phyloP scores from a whole-genome alignment of 345 rosid genomes.

The Syzygium jambos region DNA sequence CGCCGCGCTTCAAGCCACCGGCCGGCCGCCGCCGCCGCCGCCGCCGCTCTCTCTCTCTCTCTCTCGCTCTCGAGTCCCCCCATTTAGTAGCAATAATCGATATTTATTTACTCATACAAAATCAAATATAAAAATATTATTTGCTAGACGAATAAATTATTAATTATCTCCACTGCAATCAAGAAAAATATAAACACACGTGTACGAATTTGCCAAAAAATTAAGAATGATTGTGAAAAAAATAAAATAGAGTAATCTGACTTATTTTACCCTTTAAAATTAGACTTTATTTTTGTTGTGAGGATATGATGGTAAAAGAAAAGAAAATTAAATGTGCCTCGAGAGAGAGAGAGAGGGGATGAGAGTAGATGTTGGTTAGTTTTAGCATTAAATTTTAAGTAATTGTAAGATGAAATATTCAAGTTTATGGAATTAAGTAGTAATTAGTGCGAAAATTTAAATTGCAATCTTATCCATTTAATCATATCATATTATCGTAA shows the following conservation, averaged over 20 bases:
- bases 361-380: not conserved
- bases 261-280: not conserved
- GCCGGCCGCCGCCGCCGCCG: not conserved
- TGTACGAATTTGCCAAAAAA: not conserved
- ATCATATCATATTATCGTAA: not conserved
- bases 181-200: not conserved
- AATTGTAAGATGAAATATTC: not conserved
- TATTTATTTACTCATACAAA: not conserved
- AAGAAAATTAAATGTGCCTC: not conserved
- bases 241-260: not conserved
- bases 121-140: not conserved
- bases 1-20: not conserved
- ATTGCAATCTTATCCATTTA: not conserved
- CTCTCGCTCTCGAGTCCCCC: not conserved
- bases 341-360: rapidly evolving
- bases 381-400: not conserved
- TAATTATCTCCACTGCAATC: not conserved
- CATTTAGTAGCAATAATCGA: not conserved
- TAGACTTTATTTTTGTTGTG: not conserved
- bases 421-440: not conserved
- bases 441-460: not conserved
- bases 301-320: not conserved
- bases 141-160: not conserved
- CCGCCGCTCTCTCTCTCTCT: not conserved
- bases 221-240: not conserved